Conservation (phyloP, 129 eudicot genomes). For the Glebionis coronaria region DNA sequence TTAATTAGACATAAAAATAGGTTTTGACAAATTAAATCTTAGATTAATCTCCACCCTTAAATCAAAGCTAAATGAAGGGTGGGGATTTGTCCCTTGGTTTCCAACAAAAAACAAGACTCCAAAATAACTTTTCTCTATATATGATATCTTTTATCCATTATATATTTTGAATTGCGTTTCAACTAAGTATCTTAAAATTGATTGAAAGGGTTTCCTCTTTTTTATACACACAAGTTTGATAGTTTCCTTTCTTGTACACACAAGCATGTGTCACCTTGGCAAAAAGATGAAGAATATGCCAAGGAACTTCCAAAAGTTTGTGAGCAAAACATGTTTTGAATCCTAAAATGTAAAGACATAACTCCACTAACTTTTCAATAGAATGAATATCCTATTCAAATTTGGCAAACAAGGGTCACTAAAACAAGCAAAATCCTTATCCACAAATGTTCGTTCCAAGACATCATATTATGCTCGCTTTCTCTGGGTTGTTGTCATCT, state of each 20-base stretch:
- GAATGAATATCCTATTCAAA: not conserved
- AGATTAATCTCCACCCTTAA: too few species aligned
- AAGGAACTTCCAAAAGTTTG: constrained; percentile 20
- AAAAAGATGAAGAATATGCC: constrained; percentile 14
- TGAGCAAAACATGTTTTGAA: constrained; percentile 19
- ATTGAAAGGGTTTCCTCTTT: too few species aligned
- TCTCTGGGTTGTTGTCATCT: not conserved
- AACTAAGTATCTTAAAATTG: too few species aligned
- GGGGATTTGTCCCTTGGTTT: too few species aligned
- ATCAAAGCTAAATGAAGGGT: too few species aligned
- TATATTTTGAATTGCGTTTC: too few species aligned
- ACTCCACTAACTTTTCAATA: not conserved
- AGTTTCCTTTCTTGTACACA: not conserved
- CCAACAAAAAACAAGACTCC: too few species aligned
- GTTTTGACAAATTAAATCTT: too few species aligned
- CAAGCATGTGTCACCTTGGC: constrained; percentile 19
- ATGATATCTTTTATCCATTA: too few species aligned
- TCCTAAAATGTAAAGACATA: constrained; percentile 6
- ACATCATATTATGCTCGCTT: not conserved
- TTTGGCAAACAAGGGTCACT: not conserved
- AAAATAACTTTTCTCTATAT: too few species aligned
- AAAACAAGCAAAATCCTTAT: constrained; percentile 10
- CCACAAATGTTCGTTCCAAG: not conserved
- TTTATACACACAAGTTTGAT: too few species aligned
- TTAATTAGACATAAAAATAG: too few species aligned